Base-by-base conservation (phyloP, 805 yeast species). In the Lipomyces oligophaga region DNA sequence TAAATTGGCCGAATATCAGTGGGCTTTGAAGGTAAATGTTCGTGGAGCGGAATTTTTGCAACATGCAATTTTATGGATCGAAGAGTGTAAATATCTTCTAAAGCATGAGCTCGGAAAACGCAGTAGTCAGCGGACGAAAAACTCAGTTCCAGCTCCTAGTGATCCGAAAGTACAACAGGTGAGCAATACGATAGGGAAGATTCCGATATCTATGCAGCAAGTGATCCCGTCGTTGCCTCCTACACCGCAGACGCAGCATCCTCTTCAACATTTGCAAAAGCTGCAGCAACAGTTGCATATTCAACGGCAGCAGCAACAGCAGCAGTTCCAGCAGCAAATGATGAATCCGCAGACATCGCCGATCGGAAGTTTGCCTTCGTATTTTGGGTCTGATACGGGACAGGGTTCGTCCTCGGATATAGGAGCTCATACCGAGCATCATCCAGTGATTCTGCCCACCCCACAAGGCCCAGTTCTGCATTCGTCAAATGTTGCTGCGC, bases 31-130 rank as follows among this genome's bases (percentile, higher is more conserved):
- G 25, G 49, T 59, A 10, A 52, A 55, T 32, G 48, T 56, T 3
- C 61, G 58, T n/a, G 59, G 58, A 2, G 61, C 63, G 2, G 57
- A 50, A 34, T 59, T 59, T 41, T 41, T 58, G 47, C 61, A 56
- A 39, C 61, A 59, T 30, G 59, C 62, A 3, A 55, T 59, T 16
- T 33, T 55, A 16, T 57, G 61, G 59, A 38, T 54, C 15, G 62
- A 59, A 39, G 61, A 59, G 26, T 58, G 57, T 42, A 54, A 56
- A 27, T 48, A 41, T 25, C 43, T 52, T 32, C 36, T 59, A 28
- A 45, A 48, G 37, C 35, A 27, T 34, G 54, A 53, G 39, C 18
- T 51, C 30, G 56, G 49, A 15, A 51, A 41, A 32, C 30, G 27
- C 25, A 39, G 41, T 4, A 10, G 34, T 16, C 33, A 33, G 24